Conservation (phyloP, 2,329 filamentous ascomycete species). For the Escovopsis sp. region DNA sequence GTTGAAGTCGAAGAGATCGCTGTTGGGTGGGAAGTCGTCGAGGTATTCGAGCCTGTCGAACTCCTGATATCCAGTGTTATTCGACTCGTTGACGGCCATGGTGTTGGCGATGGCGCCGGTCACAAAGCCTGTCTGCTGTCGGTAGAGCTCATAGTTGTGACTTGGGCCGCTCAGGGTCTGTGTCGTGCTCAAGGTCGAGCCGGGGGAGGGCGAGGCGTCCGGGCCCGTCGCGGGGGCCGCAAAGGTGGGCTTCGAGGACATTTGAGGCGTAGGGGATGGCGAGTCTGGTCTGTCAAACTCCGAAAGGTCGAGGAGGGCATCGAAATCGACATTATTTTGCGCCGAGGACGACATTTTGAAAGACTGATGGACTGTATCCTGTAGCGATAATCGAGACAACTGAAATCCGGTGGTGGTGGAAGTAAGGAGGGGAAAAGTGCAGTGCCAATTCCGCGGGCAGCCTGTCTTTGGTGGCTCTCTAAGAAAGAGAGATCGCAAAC, state of each 20-base stretch:
- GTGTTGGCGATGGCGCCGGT: conserved; percentile 70
- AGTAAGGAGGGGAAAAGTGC: too few relatives aligned
- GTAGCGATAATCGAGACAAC: too few relatives aligned
- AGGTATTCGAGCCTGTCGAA: conserved; percentile 35
- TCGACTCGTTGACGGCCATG: conserved; percentile 56
- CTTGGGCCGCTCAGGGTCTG: conserved; percentile 64
- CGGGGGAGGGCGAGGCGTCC: conserved; percentile 27
- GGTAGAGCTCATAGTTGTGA: conserved; percentile 89
- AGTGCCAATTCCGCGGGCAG: too few relatives aligned
- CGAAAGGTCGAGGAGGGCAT: conserved; percentile 45
- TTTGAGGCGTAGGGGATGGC: conserved; percentile 42
- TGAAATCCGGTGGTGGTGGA: too few relatives aligned
- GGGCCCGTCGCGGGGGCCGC: conserved; percentile 36
- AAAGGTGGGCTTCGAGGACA: conserved; percentile 38
- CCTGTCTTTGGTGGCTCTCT: too few relatives aligned
- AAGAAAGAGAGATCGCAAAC: background rate
- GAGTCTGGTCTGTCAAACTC: conserved; percentile 52
- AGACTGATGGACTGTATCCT: background rate
- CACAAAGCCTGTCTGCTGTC: conserved; percentile 87
- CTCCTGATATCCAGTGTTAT: conserved; percentile 39
- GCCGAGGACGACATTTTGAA: conserved; percentile 24
- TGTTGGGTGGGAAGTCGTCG: conserved; percentile 43
- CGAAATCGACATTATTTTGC: conserved; percentile 36
- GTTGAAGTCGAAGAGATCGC: conserved; percentile 60
- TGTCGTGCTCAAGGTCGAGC: conserved; percentile 37